Evolutionary conservation across 2,329 filamentous ascomycete genomes (phyloP).

Genomic region (Talaromyces islandicus): DNA sequence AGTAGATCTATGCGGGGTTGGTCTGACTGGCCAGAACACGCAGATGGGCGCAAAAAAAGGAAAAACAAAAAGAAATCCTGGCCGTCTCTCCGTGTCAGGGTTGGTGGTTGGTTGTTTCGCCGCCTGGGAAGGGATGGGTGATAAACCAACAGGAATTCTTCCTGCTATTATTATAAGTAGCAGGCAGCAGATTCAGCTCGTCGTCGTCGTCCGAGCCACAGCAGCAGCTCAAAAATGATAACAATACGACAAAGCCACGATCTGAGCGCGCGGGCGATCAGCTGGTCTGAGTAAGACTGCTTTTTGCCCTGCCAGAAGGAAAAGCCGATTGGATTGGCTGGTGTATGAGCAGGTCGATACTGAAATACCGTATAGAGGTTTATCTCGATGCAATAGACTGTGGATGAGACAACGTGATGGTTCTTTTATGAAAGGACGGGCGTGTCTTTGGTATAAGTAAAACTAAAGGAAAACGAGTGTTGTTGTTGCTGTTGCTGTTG

Average conservation of each 20-base stretch:
- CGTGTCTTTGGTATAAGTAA: background rate
- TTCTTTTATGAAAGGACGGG: background rate
- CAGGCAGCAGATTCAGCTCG: background rate
- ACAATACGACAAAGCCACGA: background rate
- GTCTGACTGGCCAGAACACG: background rate
- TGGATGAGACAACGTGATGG: background rate
- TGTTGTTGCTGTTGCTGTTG: background rate
- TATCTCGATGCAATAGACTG: background rate
- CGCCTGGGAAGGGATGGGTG: background rate
- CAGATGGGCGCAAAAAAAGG: background rate
- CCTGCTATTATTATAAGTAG: background rate
- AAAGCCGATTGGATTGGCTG: background rate
- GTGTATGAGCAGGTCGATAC: background rate
- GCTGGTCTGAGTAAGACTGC: background rate
- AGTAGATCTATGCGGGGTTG: background rate
- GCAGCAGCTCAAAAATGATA: background rate
- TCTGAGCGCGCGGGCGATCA: background rate
- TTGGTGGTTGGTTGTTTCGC: background rate
- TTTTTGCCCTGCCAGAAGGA: background rate
- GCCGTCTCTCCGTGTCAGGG: background rate
- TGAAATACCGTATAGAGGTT: background rate
- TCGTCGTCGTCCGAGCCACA: background rate
- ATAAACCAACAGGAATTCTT: background rate
- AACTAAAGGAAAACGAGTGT: background rate
- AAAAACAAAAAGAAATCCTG: background rate